Conservation (phyloP, 148 eudicot genomes). For the Rhododendron ovatum region DNA sequence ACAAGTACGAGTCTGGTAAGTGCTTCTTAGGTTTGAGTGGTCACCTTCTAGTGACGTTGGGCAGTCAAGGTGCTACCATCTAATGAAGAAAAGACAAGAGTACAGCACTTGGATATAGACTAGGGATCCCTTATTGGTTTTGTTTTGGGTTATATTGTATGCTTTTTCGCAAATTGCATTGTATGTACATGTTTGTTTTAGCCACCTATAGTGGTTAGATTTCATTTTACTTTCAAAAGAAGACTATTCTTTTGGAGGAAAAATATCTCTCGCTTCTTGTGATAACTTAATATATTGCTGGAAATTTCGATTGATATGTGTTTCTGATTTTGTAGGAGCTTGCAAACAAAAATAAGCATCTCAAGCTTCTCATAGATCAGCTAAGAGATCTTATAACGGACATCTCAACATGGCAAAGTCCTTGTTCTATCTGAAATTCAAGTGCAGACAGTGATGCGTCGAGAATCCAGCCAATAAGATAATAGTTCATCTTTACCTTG, state of each 20-base stretch:
- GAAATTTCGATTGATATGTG: not conserved
- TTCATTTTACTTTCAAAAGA: not conserved
- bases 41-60: not conserved
- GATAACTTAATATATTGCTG: no score
- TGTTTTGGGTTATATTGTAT: not conserved
- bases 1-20: not conserved
- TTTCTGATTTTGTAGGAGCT: conserved; percentile 51
- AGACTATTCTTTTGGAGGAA: not conserved
- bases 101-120: not conserved
- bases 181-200: not conserved
- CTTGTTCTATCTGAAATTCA: conserved; percentile 40
- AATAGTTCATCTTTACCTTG: not conserved
- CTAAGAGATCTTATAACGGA: conserved; percentile 67
- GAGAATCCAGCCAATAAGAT: not conserved
- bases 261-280: not conserved
- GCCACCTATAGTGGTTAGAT: not conserved
- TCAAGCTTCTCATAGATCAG: conserved; percentile 75
- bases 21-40: not conserved
- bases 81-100: not conserved
- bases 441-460: not conserved
- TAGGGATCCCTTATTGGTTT: not conserved
- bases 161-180: not conserved
- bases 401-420: conserved; percentile 87
- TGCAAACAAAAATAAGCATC: conserved; percentile 58
- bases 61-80: not conserved